A percentile compares a stretch with the other conserved stretches of the same genome.
Evolutionary conservation across 495 filamentous ascomycete genomes (phyloP).

Genomic region (Friedmanniomyces simplex): DNA sequence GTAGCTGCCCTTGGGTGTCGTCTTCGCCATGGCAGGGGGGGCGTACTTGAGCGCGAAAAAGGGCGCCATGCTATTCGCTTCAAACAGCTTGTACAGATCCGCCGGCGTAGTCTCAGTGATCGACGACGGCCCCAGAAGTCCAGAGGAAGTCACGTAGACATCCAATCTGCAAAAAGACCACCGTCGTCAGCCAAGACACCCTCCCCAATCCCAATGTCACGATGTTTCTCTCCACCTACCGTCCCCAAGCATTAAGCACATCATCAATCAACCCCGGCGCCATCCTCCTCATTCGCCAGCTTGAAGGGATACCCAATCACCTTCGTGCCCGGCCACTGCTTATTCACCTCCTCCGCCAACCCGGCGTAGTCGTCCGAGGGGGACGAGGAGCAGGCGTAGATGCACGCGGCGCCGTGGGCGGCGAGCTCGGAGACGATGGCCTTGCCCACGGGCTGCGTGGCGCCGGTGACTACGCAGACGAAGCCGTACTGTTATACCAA

Average conservation of each 20-base stretch:
- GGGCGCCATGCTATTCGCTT: slow-evolving; percentile 47
- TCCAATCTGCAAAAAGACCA: slow-evolving; percentile 34
- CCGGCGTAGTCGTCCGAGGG: slow-evolving; percentile 23
- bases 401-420: slow-evolving; percentile 52
- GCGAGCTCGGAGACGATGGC: slow-evolving; percentile 52
- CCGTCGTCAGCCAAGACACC: background rate
- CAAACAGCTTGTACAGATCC: slow-evolving; percentile 45
- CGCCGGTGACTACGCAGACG: slow-evolving; percentile 52
- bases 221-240: slow-evolving; percentile 16
- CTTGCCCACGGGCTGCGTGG: slow-evolving; percentile 47
- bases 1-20: slow-evolving; percentile 40
- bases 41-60: slow-evolving; percentile 56
- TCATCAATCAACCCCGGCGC: slow-evolving; percentile 52
- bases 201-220: background rate
- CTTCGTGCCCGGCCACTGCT: slow-evolving; percentile 41
- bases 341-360: slow-evolving; percentile 32
- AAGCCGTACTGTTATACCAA: slow-evolving; percentile 56
- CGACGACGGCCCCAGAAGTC: slow-evolving; percentile 46
- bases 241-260: slow-evolving; percentile 47
- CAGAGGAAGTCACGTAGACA: slow-evolving; percentile 48
- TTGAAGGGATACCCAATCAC: slow-evolving; percentile 49
- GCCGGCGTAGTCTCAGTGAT: slow-evolving; percentile 43
- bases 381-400: slow-evolving; percentile 39
- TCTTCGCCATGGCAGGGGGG: slow-evolving; percentile 52
- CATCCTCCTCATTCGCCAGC: slow-evolving; percentile 45